A percentile compares a stretch with the other conserved stretches of the same genome.
These are phyloP conservation scores for Kondoa malvinella DNA, from an alignment of 768 basidiomycete species.

Conservation along the genomic window DNA sequence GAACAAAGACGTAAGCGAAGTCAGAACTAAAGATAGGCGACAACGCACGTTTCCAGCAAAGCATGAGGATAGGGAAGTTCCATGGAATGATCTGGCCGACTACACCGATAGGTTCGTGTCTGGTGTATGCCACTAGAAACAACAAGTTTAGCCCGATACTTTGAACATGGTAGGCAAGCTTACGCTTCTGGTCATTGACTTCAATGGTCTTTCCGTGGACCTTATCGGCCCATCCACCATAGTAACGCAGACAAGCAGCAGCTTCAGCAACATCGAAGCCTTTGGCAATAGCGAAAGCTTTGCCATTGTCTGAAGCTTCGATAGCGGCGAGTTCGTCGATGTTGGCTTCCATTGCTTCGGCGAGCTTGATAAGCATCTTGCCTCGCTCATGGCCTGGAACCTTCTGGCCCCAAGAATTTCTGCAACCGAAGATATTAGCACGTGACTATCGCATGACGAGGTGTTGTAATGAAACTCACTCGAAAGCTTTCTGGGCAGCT, in stretches of 20 bases:
- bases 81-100: conserved; percentile 18
- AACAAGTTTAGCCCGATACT: no score
- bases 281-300: conserved; percentile 37
- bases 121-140: conserved; percentile 52
- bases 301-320: conserved; percentile 40
- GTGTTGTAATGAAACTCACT: conserved; percentile 23
- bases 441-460: neutral
- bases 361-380: conserved; percentile 46
- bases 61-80: conserved; percentile 39
- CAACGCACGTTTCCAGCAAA: conserved; percentile 29
- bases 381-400: conserved; percentile 41
- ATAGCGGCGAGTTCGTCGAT: conserved; percentile 20
- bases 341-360: conserved; percentile 46
- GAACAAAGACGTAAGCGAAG: conserved; percentile 39
- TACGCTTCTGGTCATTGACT: conserved; percentile 41
- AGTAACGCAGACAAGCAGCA: conserved; percentile 42
- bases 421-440: neutral
- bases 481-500: conserved; percentile 47
- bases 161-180: no score
- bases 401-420: conserved; percentile 51
- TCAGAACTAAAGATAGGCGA: neutral
- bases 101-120: conserved; percentile 47
- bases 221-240: conserved; percentile 83
- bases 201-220: conserved; percentile 49
- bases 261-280: conserved; percentile 31